These are phyloP conservation scores for Dioszegia aurantiaca DNA, from an alignment of 768 basidiomycete species.

Conservation along the genomic window DNA sequence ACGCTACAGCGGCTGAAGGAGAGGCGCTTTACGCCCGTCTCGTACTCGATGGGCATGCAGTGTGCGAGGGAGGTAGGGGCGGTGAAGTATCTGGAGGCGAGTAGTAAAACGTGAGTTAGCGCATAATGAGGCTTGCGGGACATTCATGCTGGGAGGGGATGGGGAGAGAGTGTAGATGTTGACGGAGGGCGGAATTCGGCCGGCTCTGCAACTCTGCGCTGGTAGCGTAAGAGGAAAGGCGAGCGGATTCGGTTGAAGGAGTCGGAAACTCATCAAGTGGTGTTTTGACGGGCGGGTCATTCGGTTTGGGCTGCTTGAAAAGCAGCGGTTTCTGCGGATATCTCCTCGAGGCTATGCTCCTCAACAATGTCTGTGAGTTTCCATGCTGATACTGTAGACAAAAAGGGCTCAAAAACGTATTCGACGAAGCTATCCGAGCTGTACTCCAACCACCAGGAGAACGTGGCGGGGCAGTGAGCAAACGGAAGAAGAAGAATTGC, in stretches of 20 bases:
- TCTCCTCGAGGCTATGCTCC: no score
- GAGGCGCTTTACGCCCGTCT: constrained; percentile 93
- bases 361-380: neutral
- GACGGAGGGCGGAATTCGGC: no score
- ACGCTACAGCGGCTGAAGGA: constrained; percentile 92
- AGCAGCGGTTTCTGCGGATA: no score
- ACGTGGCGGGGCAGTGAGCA: constrained; percentile 30
- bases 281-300: no score
- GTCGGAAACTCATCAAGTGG: no score
- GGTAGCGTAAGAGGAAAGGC: no score
- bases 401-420: constrained; percentile 97
- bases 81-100: constrained; percentile 62
- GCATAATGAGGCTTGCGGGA: no score
- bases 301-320: no score
- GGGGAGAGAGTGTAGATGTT: no score
- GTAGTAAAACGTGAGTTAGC: constrained; percentile 49
- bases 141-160: no score
- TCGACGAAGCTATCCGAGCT: constrained; percentile 96
- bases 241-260: no score
- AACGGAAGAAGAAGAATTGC: constrained; percentile 53
- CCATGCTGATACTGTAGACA: constrained; percentile 60
- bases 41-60: constrained; percentile 74
- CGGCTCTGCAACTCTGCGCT: no score
- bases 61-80: constrained; percentile 94
- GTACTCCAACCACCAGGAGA: constrained; percentile 58